Evolutionary conservation across 176 grass and related monocot species (phyloP).

Genomic region (Eragrostis curvula): DNA sequence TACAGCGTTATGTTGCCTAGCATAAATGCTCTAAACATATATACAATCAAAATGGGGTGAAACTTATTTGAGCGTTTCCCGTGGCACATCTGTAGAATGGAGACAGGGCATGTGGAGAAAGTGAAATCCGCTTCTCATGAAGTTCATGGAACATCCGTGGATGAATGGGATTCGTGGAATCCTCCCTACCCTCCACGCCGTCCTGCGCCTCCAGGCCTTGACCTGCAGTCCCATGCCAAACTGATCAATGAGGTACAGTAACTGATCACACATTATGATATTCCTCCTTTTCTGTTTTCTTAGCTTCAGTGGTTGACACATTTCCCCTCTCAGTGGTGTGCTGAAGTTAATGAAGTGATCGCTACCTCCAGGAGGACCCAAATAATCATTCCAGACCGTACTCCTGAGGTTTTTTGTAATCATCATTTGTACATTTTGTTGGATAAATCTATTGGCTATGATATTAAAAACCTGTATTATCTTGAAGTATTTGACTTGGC

Average conservation of each 20-base stretch:
- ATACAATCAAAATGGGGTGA: too few species aligned
- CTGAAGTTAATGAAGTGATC: background rate
- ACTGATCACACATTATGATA: background rate
- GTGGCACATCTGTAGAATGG: background rate
- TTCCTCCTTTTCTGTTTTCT: background rate
- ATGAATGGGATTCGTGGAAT: conserved; percentile 25
- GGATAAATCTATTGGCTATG: background rate
- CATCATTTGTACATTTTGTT: background rate
- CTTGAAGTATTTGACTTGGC: too few species aligned
- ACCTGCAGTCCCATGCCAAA: background rate
- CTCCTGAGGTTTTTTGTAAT: conserved; percentile 23
- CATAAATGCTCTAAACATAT: too few species aligned
- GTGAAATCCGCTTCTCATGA: background rate
- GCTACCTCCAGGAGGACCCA: conserved; percentile 11
- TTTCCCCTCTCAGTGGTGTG: background rate
- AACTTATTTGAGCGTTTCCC: too few species aligned
- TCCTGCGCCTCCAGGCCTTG: background rate
- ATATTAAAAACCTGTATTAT: background rate
- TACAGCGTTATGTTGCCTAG: background rate
- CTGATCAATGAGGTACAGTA: conserved; percentile 4
- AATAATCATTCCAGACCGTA: conserved; percentile 30
- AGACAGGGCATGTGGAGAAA: background rate
- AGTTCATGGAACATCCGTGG: background rate
- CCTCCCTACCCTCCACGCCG: conserved; percentile 19
- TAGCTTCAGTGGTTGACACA: background rate